Evolutionary conservation across 2,329 filamentous ascomycete species (phyloP).

Genomic region (Metarhizium robertsii): DNA sequence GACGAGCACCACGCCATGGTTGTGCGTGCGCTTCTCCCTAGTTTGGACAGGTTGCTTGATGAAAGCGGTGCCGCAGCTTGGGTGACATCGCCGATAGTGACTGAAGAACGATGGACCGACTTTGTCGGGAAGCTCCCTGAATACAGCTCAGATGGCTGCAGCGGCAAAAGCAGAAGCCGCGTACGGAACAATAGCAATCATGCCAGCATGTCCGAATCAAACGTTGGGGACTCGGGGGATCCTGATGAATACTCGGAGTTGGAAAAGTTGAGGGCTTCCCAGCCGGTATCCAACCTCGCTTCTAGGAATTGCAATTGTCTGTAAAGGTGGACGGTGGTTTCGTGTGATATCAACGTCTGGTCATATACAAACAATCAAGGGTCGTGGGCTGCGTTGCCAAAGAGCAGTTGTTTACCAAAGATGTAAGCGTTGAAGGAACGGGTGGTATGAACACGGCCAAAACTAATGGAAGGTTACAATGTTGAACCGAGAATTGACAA

Average conservation of each 20-base stretch:
- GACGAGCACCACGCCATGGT: not conserved
- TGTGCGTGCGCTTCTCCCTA: not conserved
- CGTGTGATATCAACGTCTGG: too few species aligned
- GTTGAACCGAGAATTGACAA: too few species aligned
- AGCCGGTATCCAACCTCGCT: not conserved
- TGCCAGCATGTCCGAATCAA: not conserved
- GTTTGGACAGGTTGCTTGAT: conserved; percentile 1
- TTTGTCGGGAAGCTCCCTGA: not conserved
- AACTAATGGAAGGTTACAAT: too few species aligned
- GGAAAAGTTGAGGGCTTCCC: not conserved
- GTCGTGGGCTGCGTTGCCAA: too few species aligned
- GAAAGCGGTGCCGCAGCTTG: not conserved
- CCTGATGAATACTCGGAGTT: not conserved
- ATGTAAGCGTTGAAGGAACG: too few species aligned
- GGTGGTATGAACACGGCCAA: too few species aligned
- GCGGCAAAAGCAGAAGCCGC: too few species aligned
- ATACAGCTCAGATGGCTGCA: not conserved
- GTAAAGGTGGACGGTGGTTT: not conserved
- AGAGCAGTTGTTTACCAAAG: too few species aligned
- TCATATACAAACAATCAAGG: too few species aligned
- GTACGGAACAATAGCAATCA: not conserved
- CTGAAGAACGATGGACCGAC: not conserved
- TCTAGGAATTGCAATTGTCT: not conserved
- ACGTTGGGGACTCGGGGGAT: not conserved
- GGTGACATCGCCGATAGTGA: not conserved